Base-by-base conservation (phyloP, 2,329 filamentous ascomycete species). In the Penicillium sumatraense region DNA sequence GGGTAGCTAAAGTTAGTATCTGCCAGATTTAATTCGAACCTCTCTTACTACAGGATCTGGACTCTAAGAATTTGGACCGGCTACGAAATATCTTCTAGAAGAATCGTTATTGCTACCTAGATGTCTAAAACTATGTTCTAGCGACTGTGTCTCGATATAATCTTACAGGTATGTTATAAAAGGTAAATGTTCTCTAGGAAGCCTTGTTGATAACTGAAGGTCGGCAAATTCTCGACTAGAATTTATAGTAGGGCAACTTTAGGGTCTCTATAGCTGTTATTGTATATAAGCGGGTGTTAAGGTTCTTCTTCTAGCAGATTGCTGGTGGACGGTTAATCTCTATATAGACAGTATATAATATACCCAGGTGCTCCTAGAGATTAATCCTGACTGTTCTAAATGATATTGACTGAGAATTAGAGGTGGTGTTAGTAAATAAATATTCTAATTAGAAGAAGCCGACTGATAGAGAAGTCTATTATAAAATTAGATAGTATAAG, bases 251-350 rank as follows among this genome's bases (percentile, higher is more conserved):
- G 59, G 62, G 33, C 50, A 63, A 50, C 46, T 73, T 21, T 42
- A 56, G 18, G 60, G 58, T 46, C 64, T 72, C 27, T 59, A 69
- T 51, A 63, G 69, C 10, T 56, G 53, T 27, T 53, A 71, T 59
- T 54, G 60, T 24, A 23, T 68, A 20, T 21, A 56, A 51, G 61
- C 56, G 3, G 66, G 48, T 14, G 41, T 47, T 24, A 50, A 66
- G 45, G 40, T 63, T 31, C 48, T 71, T 13, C 53, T 63, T 24
- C 58, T 56, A 10, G 35, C 40, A 20, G 59, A 69, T 40, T 48
- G 53, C 7, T 68, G 62, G 63, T 72, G 68, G 68, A 64, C 60
- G 14, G 64, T 72, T n/a, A 64, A 73, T 58, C 47, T 72, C 9
- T 73, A 68, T 48, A 52, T 63, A 2, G 50, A 62, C 36, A 63